Evolutionary conservation across 805 yeast genomes (phyloP).

Genomic region (Wickerhamiella siamensis): DNA sequence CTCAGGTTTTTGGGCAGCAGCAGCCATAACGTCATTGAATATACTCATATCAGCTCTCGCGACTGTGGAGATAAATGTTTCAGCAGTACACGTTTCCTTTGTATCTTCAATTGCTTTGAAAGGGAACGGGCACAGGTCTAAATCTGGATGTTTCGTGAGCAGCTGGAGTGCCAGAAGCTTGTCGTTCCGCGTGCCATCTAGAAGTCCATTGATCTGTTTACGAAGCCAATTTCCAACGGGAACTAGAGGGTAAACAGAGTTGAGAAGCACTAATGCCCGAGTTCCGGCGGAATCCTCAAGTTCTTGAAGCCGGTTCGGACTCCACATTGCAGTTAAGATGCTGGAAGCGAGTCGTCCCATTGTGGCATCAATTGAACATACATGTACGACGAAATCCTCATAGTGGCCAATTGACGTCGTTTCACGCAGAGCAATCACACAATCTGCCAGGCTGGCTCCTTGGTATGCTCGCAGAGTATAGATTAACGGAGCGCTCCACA

Average conservation of each 20-base stretch:
- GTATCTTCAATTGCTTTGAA: neutral
- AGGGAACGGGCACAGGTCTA: neutral
- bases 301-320: neutral
- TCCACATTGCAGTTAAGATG: conserved; percentile 1
- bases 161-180: conserved; percentile 4
- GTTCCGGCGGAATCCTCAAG: conserved; percentile 3
- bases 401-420: neutral
- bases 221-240: conserved; percentile 6
- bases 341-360: neutral
- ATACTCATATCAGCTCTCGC: neutral
- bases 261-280: conserved; percentile 4
- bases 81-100: neutral
- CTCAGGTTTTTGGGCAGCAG: neutral
- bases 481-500: neutral
- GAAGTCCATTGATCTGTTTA: neutral
- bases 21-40: conserved; percentile 1
- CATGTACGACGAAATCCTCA: conserved; percentile 4
- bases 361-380: neutral
- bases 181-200: conserved; percentile 1
- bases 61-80: neutral
- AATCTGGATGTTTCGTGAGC: conserved; percentile 2
- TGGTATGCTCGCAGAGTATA: neutral
- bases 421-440: conserved; percentile 1
- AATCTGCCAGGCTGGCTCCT: neutral
- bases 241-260: conserved; percentile 5